Percentiles rank a stretch among this genome's conserved stretches.
These are phyloP conservation scores for Melastoma malabathricum DNA, from an alignment of 345 rosid genomes.

Conservation along the genomic window DNA sequence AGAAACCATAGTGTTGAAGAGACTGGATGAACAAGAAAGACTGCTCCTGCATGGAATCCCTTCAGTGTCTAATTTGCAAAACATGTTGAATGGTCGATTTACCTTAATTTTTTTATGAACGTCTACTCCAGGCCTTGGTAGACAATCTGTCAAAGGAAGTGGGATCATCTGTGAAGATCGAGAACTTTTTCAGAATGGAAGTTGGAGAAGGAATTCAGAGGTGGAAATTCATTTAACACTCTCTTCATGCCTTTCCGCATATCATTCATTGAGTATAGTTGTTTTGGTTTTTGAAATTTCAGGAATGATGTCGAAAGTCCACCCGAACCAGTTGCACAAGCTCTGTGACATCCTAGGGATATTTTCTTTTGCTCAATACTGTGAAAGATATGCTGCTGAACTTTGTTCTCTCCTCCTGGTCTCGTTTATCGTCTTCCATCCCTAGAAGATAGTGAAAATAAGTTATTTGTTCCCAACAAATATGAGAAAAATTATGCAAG, in stretches of 20 bases:
- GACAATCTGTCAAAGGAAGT: conserved; percentile 63
- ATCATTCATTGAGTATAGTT: neutral
- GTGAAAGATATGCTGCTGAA: too few species aligned
- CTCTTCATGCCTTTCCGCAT: neutral
- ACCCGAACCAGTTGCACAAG: conserved; percentile 44
- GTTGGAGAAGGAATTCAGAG: conserved; percentile 95
- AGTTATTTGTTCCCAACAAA: neutral
- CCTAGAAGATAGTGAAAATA: too few species aligned
- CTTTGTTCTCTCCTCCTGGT: too few species aligned
- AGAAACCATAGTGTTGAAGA: too few species aligned
- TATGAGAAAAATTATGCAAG: neutral
- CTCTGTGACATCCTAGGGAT: conserved; percentile 17
- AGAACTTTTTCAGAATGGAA: conserved; percentile 77
- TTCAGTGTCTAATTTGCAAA: neutral
- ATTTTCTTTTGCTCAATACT: too few species aligned
- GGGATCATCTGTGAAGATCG: conserved; percentile 65
- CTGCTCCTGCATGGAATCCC: neutral
- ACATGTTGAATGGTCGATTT: neutral
- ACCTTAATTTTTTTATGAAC: conserved; percentile 2
- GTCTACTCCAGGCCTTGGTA: conserved; percentile 39
- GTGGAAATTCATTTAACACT: conserved; percentile 21
- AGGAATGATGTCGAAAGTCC: conserved; percentile 27
- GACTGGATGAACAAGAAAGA: too few species aligned
- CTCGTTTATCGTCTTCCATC: too few species aligned
- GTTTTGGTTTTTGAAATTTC: conserved; percentile 11